phyloP scores from a whole-genome alignment of 2,329 filamentous ascomycete genomes.

The Sclerotinia subarctica region DNA sequence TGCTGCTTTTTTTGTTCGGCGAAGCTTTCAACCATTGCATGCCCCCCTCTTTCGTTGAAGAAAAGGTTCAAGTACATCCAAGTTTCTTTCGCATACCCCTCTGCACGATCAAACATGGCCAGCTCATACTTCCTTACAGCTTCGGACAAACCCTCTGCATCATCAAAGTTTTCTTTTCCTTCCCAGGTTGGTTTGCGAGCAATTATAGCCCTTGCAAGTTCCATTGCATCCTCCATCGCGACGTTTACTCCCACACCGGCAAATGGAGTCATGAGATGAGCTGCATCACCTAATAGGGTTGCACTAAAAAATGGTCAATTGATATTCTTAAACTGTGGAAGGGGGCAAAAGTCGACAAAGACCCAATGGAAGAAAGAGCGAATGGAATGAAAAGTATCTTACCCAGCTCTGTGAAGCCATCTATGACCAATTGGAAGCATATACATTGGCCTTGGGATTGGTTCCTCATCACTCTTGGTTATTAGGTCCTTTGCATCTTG shows the following conservation, averaged over 20 bases:
- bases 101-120: conserved; percentile 26
- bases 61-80: conserved; percentile 22
- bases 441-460: conserved; percentile 23
- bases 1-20: conserved; percentile 13
- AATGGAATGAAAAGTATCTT: conserved; percentile 17
- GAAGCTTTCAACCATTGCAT: conserved; percentile 15
- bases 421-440: conserved; percentile 23
- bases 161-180: conserved; percentile 21
- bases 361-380: conserved; percentile 10
- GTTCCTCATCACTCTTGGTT: conserved; percentile 21
- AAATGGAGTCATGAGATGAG: conserved; percentile 45
- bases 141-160: conserved; percentile 6
- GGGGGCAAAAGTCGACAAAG: neutral
- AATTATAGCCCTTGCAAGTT: conserved; percentile 37
- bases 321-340: neutral
- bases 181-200: conserved; percentile 38
- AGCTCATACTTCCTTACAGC: conserved; percentile 25
- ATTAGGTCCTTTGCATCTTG: conserved; percentile 15
- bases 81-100: conserved; percentile 22
- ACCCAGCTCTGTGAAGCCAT: conserved; percentile 24
- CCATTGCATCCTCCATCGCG: conserved; percentile 45
- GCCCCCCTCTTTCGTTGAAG: conserved; percentile 22
- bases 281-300: conserved; percentile 49
- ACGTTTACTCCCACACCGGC: conserved; percentile 48
- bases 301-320: conserved; percentile 42